Evolutionary conservation across 2,329 filamentous ascomycete genomes (phyloP).

Genomic region (Colletotrichum lentis): DNA sequence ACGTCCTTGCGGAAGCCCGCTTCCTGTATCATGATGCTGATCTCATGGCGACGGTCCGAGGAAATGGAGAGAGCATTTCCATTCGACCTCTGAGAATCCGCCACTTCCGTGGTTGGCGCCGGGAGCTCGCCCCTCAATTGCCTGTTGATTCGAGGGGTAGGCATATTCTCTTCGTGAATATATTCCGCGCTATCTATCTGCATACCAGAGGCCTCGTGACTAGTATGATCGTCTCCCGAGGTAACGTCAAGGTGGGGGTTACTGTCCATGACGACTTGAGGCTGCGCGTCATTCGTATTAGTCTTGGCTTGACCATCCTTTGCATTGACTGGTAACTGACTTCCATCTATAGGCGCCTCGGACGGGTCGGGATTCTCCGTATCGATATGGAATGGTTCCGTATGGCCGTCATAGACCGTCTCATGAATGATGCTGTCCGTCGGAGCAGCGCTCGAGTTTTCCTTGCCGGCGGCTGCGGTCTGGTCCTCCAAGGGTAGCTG

Average conservation of each 20-base stretch:
- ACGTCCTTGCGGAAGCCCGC: slow-evolving; percentile 58
- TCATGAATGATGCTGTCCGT: slow-evolving; percentile 42
- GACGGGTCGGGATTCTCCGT: slow-evolving; percentile 34
- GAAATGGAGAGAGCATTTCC: slow-evolving; percentile 41
- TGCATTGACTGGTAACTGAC: slow-evolving; percentile 43
- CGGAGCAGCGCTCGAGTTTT: slow-evolving; percentile 29
- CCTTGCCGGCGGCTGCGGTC: slow-evolving; percentile 40
- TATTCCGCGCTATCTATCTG: background rate
- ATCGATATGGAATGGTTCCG: slow-evolving; percentile 19
- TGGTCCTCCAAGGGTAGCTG: slow-evolving; percentile 47
- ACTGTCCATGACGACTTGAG: background rate
- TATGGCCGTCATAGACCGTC: slow-evolving; percentile 37
- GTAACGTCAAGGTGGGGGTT: background rate
- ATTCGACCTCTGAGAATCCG: slow-evolving; percentile 27
- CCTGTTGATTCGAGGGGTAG: slow-evolving; percentile 4
- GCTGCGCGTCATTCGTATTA: slow-evolving; percentile 29
- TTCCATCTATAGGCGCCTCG: slow-evolving; percentile 42
- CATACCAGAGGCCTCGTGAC: background rate
- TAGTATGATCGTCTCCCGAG: background rate
- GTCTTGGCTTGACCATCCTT: slow-evolving; percentile 32
- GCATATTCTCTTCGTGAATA: background rate
- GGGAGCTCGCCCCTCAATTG: background rate
- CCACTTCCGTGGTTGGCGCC: slow-evolving; percentile 22
- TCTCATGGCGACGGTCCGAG: slow-evolving; percentile 49
- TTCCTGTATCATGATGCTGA: slow-evolving; percentile 56